Evolutionary conservation across 2,329 filamentous ascomycete genomes (phyloP), one percentile per base, ranked within the genome.

Genomic region (Ustulina deusta): DNA sequence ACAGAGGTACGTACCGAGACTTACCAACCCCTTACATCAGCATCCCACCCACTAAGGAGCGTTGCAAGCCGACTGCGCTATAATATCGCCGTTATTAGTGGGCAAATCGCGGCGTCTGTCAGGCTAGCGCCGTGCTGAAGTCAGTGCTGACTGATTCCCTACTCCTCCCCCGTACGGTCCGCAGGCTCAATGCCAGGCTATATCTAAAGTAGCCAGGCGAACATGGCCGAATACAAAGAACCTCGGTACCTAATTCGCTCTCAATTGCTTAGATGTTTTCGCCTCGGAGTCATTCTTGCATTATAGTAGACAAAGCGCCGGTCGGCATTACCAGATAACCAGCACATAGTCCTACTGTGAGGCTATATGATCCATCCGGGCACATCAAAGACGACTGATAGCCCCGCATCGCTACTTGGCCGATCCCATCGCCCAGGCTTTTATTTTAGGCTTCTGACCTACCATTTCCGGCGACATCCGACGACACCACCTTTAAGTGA

Each of bases 1-100:
- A 61, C 34, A 6, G 27, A 20, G 32, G 59, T 59, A 62, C 34
- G 48, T 63, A 55, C 68, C 58, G 67, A 67, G 68, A 61, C 71
- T 74, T 73, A 75, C 73, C 69, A 75, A 74, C 70, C 61, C 68
- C 70, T 75, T 75, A 75, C 73, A 73, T 75, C 72, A 74, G 72
- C 72, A 69, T 34, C 20, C 42, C 25, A 34, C 60, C 44, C 57
- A 57, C 48, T 59, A 58, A 60, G 54, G 44, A 15, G 46, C n/a
- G 40, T 55, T 22, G 15, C 29, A n/a, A 57, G 34, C 49, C 48
- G 34, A 34, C 29, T 11, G 22, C 36, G 11, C 36, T 42, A 42
- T 62, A 71, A 69, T 68, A 69, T 63, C 69, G 57, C 69, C 67
- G 67, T 69, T 36, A 68, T 61, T 59, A 63, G 62, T 67, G 59